These are phyloP conservation scores for Paramarasmius palmivorus DNA, from an alignment of 1,284 basidiomycete species.

Conservation along the genomic window DNA sequence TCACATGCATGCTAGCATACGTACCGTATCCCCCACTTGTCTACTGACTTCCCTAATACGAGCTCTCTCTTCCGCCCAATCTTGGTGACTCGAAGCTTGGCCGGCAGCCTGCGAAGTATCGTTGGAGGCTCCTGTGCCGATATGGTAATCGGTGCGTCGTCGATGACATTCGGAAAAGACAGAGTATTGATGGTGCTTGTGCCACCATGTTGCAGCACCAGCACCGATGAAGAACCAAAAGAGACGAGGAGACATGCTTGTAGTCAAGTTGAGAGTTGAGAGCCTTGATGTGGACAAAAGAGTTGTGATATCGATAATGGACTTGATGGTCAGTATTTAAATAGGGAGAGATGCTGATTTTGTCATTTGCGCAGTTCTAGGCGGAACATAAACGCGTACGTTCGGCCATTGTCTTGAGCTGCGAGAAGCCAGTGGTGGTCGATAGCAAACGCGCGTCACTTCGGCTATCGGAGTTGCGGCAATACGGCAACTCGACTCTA, in stretches of 20 bases:
- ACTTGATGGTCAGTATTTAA: too few relatives aligned
- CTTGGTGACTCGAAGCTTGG: not conserved
- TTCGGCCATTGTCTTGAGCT: too few relatives aligned
- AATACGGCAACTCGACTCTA: too few relatives aligned
- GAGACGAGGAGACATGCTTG: conserved; percentile 1
- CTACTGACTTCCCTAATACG: not conserved
- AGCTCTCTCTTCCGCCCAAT: not conserved
- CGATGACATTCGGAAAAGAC: not conserved
- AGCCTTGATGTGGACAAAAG: too few relatives aligned
- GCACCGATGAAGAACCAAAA: conserved; percentile 8
- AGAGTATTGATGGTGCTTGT: not conserved
- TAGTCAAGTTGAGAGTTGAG: not conserved
- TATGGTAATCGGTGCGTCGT: not conserved
- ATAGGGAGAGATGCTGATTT: too few relatives aligned
- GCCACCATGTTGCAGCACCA: conserved; percentile 6
- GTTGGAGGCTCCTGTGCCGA: not conserved
- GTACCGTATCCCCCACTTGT: conserved; percentile 7
- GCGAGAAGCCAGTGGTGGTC: too few relatives aligned
- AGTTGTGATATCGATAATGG: too few relatives aligned
- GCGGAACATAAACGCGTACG: too few relatives aligned
- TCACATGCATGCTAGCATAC: not conserved
- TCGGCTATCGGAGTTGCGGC: too few relatives aligned
- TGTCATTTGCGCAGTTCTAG: too few relatives aligned
- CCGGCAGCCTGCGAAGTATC: not conserved
- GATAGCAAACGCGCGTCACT: too few relatives aligned